A percentile compares a stretch with the other conserved stretches of the same genome.
These are phyloP conservation scores for Dipsacomyces acuminosporus DNA, from an alignment of 371 early-diverging fungal species.

Conservation along the genomic window DNA sequence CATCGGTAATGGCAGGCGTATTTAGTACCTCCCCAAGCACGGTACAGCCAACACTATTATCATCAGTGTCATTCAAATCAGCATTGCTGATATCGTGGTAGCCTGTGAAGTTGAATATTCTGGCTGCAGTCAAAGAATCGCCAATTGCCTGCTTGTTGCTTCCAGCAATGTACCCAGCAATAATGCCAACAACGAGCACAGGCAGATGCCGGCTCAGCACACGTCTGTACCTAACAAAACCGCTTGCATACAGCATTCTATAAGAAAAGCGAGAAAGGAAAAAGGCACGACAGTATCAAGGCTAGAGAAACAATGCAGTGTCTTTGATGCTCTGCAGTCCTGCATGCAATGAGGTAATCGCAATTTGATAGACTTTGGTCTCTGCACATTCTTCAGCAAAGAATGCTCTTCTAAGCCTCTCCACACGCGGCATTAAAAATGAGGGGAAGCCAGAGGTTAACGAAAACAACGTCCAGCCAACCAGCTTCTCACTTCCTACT, in stretches of 20 bases:
- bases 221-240: slow-evolving; percentile 6
- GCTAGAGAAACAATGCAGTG: neutral
- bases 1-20: no score
- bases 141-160: slow-evolving; percentile 5
- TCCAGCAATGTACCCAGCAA: slow-evolving; percentile 27
- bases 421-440: no score
- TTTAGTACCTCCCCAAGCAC: no score
- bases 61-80: no score
- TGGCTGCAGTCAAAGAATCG: no score
- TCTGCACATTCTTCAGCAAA: neutral
- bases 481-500: no score
- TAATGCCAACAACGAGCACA: slow-evolving; percentile 13
- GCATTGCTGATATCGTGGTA: neutral
- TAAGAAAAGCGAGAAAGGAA: neutral
- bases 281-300: neutral
- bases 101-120: neutral
- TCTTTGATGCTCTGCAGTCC: neutral
- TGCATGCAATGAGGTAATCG: neutral
- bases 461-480: no score
- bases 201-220: slow-evolving; percentile 21
- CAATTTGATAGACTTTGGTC: neutral
- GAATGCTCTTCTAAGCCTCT: no score
- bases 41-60: no score
- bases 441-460: no score
- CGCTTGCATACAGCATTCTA: neutral